A percentile compares a stretch with the other conserved stretches of the same genome.
Conservation (phyloP, 495 filamentous ascomycete genomes). For the Penicillium crystallinum region DNA sequence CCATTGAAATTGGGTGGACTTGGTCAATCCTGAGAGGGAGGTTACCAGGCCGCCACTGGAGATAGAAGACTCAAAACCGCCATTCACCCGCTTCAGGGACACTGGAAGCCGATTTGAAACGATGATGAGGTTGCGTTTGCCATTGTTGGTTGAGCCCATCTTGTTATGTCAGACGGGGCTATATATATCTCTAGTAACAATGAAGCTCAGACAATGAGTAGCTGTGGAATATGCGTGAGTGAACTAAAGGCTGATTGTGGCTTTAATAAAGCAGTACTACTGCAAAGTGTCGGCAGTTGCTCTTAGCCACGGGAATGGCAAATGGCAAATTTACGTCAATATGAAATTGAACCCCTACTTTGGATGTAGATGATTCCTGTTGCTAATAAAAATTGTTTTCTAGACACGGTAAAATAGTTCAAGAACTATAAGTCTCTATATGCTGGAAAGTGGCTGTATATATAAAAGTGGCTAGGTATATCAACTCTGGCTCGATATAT, state of each 20-base stretch:
- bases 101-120: constrained; percentile 87
- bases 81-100: constrained; percentile 74
- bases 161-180: not conserved
- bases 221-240: not conserved
- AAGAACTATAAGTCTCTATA: too few relatives aligned
- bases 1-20: constrained; percentile 83
- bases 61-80: constrained; percentile 69
- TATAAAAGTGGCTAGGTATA: too few relatives aligned
- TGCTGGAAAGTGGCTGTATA: too few relatives aligned
- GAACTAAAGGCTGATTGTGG: not conserved
- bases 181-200: not conserved
- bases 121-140: constrained; percentile 56
- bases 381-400: too few relatives aligned
- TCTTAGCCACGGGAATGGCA: constrained; percentile 17
- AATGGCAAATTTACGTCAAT: constrained; percentile 19
- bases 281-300: not conserved
- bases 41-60: constrained; percentile 88
- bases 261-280: not conserved
- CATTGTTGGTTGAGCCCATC: constrained; percentile 4
- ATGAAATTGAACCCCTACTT: constrained; percentile 1
- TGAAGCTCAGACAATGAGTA: not conserved
- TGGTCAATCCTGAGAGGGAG: constrained; percentile 76
- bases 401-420: too few relatives aligned
- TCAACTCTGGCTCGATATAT: too few relatives aligned
- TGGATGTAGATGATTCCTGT: not conserved